Conservation (phyloP, 2,329 filamentous ascomycete species). For the Cladorrhinum sp. region DNA sequence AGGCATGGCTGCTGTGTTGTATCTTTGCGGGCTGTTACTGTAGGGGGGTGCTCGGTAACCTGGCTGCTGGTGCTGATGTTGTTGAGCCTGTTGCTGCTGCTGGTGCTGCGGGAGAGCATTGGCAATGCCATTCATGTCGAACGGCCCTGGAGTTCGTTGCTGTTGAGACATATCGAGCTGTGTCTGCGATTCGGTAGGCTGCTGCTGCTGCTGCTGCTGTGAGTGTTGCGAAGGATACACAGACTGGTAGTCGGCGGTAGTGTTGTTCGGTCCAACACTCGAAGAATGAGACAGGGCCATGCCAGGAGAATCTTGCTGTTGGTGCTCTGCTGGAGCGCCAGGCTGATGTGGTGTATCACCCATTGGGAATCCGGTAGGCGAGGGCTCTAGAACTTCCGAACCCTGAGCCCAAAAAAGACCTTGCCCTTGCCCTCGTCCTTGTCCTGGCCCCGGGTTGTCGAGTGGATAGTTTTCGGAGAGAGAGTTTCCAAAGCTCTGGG, state of each 20-base stretch:
- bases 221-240: constrained; percentile 21
- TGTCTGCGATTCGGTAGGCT: constrained; percentile 27
- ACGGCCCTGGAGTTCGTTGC: constrained; percentile 36
- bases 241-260: constrained; percentile 22
- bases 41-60: constrained; percentile 40
- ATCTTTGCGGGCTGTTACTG: constrained; percentile 34
- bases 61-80: background rate
- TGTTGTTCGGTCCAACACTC: constrained; percentile 19
- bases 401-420: background rate
- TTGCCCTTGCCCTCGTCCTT: background rate
- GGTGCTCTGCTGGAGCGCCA: constrained; percentile 31
- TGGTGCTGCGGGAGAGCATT: constrained; percentile 41
- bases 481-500: background rate
- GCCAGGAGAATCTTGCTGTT: constrained; percentile 24
- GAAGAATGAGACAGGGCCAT: constrained; percentile 9
- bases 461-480: background rate
- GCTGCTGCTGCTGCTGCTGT: constrained; percentile 20
- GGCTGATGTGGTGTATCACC: constrained; percentile 27
- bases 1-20: constrained; percentile 32
- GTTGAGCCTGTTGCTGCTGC: background rate
- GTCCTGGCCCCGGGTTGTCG: background rate
- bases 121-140: constrained; percentile 47
- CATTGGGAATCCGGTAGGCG: constrained; percentile 17
- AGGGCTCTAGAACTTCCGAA: background rate
- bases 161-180: constrained; percentile 42